Conservation (phyloP, 805 yeast genomes). For the Pichia phayaonensis region DNA sequence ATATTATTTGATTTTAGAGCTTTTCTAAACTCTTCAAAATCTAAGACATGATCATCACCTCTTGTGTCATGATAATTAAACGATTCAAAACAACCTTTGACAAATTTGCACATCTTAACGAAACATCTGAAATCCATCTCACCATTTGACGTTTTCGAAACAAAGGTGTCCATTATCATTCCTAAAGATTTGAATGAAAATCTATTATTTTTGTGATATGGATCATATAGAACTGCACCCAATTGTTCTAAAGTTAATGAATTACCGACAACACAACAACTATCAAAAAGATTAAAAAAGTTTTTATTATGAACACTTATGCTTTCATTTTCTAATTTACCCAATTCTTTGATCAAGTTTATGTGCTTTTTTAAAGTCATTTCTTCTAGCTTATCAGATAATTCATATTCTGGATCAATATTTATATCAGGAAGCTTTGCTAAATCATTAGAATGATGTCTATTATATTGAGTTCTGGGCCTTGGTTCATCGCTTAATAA, state of each 20-base stretch:
- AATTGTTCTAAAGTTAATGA: slow-evolving; percentile 13
- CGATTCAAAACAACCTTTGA: slow-evolving; percentile 26
- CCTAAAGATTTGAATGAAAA: slow-evolving; percentile 17
- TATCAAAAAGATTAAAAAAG: slow-evolving; percentile 15
- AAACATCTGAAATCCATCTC: slow-evolving; percentile 23
- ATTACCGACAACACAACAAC: slow-evolving; percentile 12
- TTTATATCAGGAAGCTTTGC: slow-evolving; percentile 17
- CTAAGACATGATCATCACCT: slow-evolving; percentile 19
- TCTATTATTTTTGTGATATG: slow-evolving; percentile 13
- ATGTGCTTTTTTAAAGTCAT: neutral
- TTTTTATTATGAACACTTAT: slow-evolving; percentile 19
- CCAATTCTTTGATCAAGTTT: slow-evolving; percentile 14
- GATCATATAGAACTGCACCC: slow-evolving; percentile 17
- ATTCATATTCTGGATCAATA: slow-evolving; percentile 9
- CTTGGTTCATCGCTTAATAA: slow-evolving; percentile 2
- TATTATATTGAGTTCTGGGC: neutral
- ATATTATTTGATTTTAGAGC: slow-evolving; percentile 22
- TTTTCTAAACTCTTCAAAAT: slow-evolving; percentile 22
- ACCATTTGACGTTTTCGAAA: slow-evolving; percentile 4
- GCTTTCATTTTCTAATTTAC: slow-evolving; percentile 9
- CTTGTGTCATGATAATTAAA: slow-evolving; percentile 23
- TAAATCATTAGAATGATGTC: neutral
- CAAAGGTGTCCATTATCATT: slow-evolving; percentile 17
- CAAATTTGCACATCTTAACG: slow-evolving; percentile 22
- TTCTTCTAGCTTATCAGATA: neutral